Conservation (phyloP, 106 monocot genomes). For the Chionographis japonica region DNA sequence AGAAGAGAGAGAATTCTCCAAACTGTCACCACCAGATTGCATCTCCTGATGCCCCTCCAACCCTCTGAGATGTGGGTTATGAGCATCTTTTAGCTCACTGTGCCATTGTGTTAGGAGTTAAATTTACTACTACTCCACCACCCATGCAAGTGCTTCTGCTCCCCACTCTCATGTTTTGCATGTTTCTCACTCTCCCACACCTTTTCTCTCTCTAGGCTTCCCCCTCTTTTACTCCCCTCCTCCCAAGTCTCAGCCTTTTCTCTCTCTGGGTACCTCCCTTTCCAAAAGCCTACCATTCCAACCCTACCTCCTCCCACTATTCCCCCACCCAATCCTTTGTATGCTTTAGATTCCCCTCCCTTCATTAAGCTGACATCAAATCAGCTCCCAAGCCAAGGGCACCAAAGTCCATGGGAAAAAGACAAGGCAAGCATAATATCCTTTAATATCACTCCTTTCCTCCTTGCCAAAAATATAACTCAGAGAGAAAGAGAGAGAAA, state of each 20-base stretch:
- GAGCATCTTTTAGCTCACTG: slow-evolving; percentile 10
- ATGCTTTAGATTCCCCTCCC: slow-evolving; percentile 48
- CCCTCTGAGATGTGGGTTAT: background rate
- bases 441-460: background rate
- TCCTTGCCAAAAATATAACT: background rate
- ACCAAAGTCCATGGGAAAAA: slow-evolving; percentile 35
- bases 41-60: background rate
- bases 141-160: slow-evolving; percentile 9
- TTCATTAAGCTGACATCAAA: slow-evolving; percentile 22
- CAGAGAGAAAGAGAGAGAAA: slow-evolving; percentile 7
- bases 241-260: too few species aligned
- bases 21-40: slow-evolving; percentile 5
- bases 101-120: slow-evolving; percentile 1
- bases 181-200: background rate
- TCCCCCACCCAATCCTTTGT: slow-evolving; percentile 33
- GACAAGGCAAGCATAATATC: slow-evolving; percentile 11
- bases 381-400: slow-evolving; percentile 18
- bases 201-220: background rate
- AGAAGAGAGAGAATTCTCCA: background rate
- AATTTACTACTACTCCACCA: background rate
- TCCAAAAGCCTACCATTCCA: background rate
- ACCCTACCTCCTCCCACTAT: slow-evolving; percentile 1
- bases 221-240: background rate
- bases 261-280: background rate
- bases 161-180: background rate